A percentile compares a stretch with the other conserved stretches of the same genome.
These are phyloP conservation scores for Xylaria nigripes DNA, from an alignment of 495 filamentous ascomycete genomes.

Conservation along the genomic window DNA sequence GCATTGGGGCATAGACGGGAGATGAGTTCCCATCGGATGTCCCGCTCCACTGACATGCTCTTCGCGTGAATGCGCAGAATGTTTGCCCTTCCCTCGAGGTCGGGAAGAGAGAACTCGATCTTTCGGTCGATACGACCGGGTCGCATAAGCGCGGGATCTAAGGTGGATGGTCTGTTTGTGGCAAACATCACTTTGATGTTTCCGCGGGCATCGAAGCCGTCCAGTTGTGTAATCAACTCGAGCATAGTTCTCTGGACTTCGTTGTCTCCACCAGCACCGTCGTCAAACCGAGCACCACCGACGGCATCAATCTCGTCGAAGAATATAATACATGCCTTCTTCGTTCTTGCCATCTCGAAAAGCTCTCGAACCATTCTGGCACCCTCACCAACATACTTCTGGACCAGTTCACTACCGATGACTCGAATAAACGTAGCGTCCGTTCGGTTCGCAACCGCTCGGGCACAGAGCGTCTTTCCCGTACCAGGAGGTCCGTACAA, in stretches of 20 bases:
- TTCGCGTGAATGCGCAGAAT: constrained; percentile 98
- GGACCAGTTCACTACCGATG: constrained; percentile 92
- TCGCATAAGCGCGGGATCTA: constrained; percentile 94
- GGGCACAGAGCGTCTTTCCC: constrained; percentile 94
- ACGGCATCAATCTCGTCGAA: constrained; percentile 99
- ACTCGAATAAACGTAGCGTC: constrained; percentile 98
- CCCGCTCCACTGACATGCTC: constrained; percentile 98
- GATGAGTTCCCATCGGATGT: constrained; percentile 98
- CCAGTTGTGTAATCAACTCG: constrained; percentile 94
- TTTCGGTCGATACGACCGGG: constrained; percentile 97
- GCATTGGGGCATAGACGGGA: constrained; percentile 93
- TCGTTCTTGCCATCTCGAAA: constrained; percentile 98
- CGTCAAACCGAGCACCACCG: constrained; percentile 96
- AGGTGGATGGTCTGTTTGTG: constrained; percentile 90
- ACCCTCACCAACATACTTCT: constrained; percentile 98
- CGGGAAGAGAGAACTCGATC: constrained; percentile 95
- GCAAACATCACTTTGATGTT: constrained; percentile 99
- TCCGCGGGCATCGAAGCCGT: constrained; percentile 93
- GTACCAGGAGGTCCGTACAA: constrained; percentile 96
- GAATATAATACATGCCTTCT: constrained; percentile 99
- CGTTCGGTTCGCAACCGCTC: constrained; percentile 94
- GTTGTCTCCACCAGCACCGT: constrained; percentile 95
- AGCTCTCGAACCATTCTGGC: constrained; percentile 97
- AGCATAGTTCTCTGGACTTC: constrained; percentile 99
- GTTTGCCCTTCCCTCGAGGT: constrained; percentile 93